These are phyloP conservation scores for Fragosphaeria purpurea DNA, from an alignment of 2,329 filamentous ascomycete genomes.

Conservation along the genomic window DNA sequence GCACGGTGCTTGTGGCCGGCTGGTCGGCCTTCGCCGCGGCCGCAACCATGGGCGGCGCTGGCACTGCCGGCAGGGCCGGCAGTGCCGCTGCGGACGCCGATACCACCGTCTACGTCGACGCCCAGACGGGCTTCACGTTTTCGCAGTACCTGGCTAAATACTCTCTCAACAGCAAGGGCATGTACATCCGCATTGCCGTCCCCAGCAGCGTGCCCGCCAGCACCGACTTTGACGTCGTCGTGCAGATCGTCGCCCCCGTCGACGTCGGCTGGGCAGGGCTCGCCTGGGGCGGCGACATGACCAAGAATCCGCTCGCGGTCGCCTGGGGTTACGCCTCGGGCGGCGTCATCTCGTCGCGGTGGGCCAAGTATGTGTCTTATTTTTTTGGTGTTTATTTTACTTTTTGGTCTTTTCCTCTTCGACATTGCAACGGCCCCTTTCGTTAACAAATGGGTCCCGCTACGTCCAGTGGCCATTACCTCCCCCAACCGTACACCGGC, in stretches of 20 bases:
- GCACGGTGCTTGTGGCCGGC: no score
- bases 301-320: constrained; percentile 11
- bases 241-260: constrained; percentile 12
- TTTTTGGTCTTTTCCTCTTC: neutral
- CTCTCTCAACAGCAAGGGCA: constrained; percentile 1
- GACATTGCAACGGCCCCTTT: no score
- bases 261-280: constrained; percentile 14
- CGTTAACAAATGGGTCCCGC: neutral
- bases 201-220: constrained; percentile 5
- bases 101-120: constrained; percentile 15
- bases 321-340: constrained; percentile 10
- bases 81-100: neutral
- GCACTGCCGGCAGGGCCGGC: no score
- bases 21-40: neutral
- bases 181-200: constrained; percentile 11
- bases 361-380: constrained; percentile 2
- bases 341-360: constrained; percentile 7
- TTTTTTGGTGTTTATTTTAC: neutral
- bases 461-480: constrained; percentile 19
- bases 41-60: neutral
- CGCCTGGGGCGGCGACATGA: constrained; percentile 15
- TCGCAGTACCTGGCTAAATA: constrained; percentile 10
- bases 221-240: constrained; percentile 11
- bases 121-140: constrained; percentile 18
- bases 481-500: constrained; percentile 19